A percentile compares a stretch with the other conserved stretches of the same genome.
These are phyloP conservation scores for Leccinum subrobustum DNA, from an alignment of 1,284 basidiomycete genomes.

Conservation along the genomic window DNA sequence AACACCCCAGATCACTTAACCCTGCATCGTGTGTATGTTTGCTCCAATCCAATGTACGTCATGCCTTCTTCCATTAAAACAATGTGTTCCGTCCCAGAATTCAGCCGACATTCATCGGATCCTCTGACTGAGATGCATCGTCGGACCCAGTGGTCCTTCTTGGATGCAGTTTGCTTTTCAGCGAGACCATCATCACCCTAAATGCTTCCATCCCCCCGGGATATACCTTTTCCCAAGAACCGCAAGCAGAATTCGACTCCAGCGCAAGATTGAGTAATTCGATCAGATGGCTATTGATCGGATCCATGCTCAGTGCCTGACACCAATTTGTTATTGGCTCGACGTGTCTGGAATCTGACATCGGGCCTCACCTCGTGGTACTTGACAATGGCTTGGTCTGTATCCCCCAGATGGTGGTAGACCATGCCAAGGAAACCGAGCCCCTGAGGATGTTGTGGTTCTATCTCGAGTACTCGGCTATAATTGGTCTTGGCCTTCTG, in stretches of 20 bases:
- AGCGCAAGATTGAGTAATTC: conserved; percentile 86
- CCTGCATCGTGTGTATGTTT: conserved; percentile 23
- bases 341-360: neutral
- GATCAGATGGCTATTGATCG: conserved; percentile 83
- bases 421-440: conserved; percentile 85
- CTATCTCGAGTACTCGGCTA: conserved; percentile 74
- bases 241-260: conserved; percentile 45
- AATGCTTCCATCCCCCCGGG: conserved; percentile 38
- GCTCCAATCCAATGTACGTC: conserved; percentile 24
- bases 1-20: conserved; percentile 32
- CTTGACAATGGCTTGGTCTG: conserved; percentile 78
- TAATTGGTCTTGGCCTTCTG: conserved; percentile 73
- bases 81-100: conserved; percentile 18
- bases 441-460: conserved; percentile 75
- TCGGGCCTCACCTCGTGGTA: conserved; percentile 76
- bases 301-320: conserved; percentile 80
- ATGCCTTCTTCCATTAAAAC: conserved; percentile 28
- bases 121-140: conserved; percentile 24
- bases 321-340: conserved; percentile 11
- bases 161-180: conserved; percentile 36
- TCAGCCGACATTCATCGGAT: conserved; percentile 34
- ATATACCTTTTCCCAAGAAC: conserved; percentile 31
- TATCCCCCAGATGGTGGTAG: conserved; percentile 68
- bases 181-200: conserved; percentile 33
- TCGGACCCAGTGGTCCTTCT: conserved; percentile 22